phyloP scores from a whole-genome alignment of 2,329 filamentous ascomycete genomes.

The Sphaceloma murrayae region DNA sequence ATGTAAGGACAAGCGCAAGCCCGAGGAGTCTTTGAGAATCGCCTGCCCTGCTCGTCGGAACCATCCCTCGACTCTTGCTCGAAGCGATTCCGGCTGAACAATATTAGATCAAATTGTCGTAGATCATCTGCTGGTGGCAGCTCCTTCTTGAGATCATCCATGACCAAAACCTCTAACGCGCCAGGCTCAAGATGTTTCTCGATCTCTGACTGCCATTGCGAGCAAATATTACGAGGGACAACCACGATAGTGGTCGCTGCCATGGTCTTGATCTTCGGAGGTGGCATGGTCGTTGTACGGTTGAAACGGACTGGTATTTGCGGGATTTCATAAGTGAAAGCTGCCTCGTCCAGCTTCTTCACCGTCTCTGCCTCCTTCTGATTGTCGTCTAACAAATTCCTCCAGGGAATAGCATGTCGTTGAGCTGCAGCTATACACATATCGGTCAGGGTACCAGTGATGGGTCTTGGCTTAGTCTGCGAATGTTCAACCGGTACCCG shows the following conservation, averaged over 20 bases:
- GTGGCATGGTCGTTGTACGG: constrained; percentile 32
- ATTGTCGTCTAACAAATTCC: constrained; percentile 49
- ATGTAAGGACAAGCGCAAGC: constrained; percentile 36
- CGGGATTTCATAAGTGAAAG: constrained; percentile 35
- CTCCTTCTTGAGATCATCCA: constrained; percentile 43
- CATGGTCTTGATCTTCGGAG: constrained; percentile 48
- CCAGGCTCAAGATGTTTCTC: constrained; percentile 56
- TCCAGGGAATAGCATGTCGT: constrained; percentile 61
- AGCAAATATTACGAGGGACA: constrained; percentile 71
- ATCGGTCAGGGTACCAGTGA: constrained; percentile 55
- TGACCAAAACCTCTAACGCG: constrained; percentile 51
- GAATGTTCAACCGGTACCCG: constrained; percentile 53
- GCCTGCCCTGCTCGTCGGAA: constrained; percentile 37
- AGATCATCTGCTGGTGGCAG: constrained; percentile 53
- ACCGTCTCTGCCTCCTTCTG: constrained; percentile 41
- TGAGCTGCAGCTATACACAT: constrained; percentile 67
- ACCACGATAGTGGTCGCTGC: constrained; percentile 66
- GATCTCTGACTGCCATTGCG: constrained; percentile 79
- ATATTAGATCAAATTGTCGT: constrained; percentile 59
- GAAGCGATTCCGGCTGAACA: constrained; percentile 67
- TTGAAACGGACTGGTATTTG: constrained; percentile 33
- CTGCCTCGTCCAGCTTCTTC: constrained; percentile 37
- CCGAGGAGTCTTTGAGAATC: constrained; percentile 23
- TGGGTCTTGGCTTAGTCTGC: constrained; percentile 34
- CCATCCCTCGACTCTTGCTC: constrained; percentile 54